phyloP scores from a whole-genome alignment of 2,329 filamentous ascomycete species.

The Fonsecaea multimorphosa region DNA sequence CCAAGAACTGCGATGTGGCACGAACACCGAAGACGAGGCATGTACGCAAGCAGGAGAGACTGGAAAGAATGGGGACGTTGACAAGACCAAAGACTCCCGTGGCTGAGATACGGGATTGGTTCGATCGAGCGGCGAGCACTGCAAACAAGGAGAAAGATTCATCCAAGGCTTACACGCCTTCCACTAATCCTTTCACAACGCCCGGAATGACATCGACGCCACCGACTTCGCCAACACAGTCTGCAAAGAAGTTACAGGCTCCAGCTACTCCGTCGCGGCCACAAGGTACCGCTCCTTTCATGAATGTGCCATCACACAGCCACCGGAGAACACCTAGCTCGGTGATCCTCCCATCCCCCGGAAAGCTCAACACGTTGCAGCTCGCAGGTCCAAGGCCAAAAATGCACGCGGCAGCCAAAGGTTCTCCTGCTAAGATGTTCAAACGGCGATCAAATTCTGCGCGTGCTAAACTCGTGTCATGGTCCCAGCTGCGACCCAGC shows the following conservation, averaged over 20 bases:
- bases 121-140: slow-evolving; percentile 15
- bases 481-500: slow-evolving; percentile 14
- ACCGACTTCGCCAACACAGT: slow-evolving; percentile 26
- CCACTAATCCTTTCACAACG: slow-evolving; percentile 29
- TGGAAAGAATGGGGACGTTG: slow-evolving; percentile 22
- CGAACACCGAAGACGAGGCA: neutral
- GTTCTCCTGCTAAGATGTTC: slow-evolving; percentile 3
- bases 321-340: slow-evolving; percentile 29
- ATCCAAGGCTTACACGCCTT: slow-evolving; percentile 25
- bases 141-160: slow-evolving; percentile 13
- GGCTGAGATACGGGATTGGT: slow-evolving; percentile 29
- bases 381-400: neutral
- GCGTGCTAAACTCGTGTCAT: slow-evolving; percentile 17
- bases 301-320: neutral
- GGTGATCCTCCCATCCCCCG: slow-evolving; percentile 19
- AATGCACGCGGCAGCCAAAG: slow-evolving; percentile 4
- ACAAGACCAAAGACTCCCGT: slow-evolving; percentile 33
- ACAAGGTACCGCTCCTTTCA: neutral
- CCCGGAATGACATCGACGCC: slow-evolving; percentile 25
- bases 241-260: slow-evolving; percentile 5
- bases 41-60: slow-evolving; percentile 1
- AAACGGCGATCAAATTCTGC: slow-evolving; percentile 12
- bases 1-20: neutral
- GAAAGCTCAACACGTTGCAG: neutral
- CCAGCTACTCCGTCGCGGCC: slow-evolving; percentile 23